phyloP scores from a whole-genome alignment of 768 basidiomycete genomes.

The Lactarius sanguifluus region DNA sequence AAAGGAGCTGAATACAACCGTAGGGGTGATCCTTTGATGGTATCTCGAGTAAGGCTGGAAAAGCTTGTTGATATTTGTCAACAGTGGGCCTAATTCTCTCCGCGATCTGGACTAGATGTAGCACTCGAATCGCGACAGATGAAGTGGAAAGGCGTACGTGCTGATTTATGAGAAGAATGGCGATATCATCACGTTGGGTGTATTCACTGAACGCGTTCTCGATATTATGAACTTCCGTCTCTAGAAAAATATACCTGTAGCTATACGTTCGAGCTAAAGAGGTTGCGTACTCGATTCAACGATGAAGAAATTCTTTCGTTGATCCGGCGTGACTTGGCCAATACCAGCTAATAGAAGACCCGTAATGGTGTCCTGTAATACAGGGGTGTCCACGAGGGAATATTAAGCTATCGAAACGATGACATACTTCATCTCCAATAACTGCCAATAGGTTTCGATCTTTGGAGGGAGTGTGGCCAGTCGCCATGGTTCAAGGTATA shows the following conservation, averaged over 20 bases:
- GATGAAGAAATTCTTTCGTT: constrained; percentile 97
- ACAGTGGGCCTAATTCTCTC: constrained; percentile 96
- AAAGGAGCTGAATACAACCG: constrained; percentile 50
- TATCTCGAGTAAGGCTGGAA: constrained; percentile 96
- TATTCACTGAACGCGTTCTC: constrained; percentile 93
- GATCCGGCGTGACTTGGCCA: constrained; percentile 84
- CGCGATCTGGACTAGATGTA: constrained; percentile 63
- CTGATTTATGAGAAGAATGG: constrained; percentile 97
- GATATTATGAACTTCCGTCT: constrained; percentile 87
- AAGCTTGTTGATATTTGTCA: constrained; percentile 93
- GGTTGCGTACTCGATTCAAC: constrained; percentile 76
- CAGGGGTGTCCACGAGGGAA: background rate
- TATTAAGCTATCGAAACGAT: background rate
- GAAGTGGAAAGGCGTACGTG: constrained; percentile 60
- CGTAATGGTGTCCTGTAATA: constrained; percentile 87
- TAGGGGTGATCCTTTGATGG: constrained; percentile 99
- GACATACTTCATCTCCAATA: constrained; percentile 91
- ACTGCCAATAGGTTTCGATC: constrained; percentile 89
- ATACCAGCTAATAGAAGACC: constrained; percentile 94
- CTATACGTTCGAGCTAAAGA: background rate
- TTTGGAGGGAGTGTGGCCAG: constrained; percentile 53
- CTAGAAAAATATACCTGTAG: constrained; percentile 41
- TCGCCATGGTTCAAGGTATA: constrained; percentile 42
- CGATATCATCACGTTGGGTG: constrained; percentile 92
- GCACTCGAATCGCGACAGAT: constrained; percentile 1